phyloP scores from a whole-genome alignment of 805 yeast species.

The Sugiyamaella marilandica region DNA sequence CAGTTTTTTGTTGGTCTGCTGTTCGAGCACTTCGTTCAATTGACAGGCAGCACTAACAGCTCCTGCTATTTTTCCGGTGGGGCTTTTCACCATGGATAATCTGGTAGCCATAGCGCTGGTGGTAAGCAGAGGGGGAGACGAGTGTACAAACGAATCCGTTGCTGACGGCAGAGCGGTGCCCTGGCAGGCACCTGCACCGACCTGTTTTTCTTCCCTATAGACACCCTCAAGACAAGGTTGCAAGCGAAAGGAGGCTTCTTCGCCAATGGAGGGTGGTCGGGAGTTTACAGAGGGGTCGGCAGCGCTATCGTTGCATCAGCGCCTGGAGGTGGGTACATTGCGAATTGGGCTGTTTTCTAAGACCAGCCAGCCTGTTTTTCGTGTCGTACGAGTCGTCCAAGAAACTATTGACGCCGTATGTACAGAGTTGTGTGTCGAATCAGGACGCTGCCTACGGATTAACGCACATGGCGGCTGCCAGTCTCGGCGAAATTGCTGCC shows the following conservation, averaged over 20 bases:
- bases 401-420: conserved; percentile 37
- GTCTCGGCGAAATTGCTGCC: conserved; percentile 88
- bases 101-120: conserved; percentile 15
- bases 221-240: conserved; percentile 86
- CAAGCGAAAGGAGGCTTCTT: conserved; percentile 96
- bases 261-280: conserved; percentile 86
- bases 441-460: conserved; percentile 37
- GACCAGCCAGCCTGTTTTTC: conserved; percentile 60
- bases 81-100: conserved; percentile 2
- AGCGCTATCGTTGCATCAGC: conserved; percentile 93
- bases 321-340: conserved; percentile 44
- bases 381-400: conserved; percentile 81
- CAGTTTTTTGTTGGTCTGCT: too few relatives aligned
- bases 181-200: conserved; percentile 97
- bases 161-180: conserved; percentile 52
- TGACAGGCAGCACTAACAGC: background rate
- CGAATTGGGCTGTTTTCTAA: background rate
- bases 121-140: conserved; percentile 4
- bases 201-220: conserved; percentile 91
- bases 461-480: conserved; percentile 83
- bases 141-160: background rate
- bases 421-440: conserved; percentile 17
- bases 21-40: too few relatives aligned
- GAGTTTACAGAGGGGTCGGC: conserved; percentile 88
- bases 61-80: background rate